phyloP scores from a whole-genome alignment of 75 land plant genomes.

The Pinus taeda region DNA sequence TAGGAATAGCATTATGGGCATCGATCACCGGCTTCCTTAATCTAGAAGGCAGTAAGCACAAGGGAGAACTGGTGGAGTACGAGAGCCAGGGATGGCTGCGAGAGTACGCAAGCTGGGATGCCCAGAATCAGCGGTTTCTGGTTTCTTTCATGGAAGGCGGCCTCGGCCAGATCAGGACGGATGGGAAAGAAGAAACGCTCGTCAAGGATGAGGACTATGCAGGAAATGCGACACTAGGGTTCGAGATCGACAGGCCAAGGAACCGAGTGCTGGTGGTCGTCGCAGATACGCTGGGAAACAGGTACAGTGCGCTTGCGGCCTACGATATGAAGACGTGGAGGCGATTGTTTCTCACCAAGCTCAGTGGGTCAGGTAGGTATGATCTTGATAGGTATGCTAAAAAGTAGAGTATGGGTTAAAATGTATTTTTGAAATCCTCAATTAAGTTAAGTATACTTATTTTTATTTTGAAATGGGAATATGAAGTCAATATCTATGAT shows the following conservation, averaged over 20 bases:
- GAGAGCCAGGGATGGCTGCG: constrained; percentile 50
- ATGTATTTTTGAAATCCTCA: too few relatives aligned
- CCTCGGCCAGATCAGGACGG: constrained; percentile 1
- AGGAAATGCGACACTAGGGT: constrained; percentile 56
- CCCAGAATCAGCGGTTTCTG: constrained; percentile 38
- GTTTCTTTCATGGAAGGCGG: constrained; percentile 56
- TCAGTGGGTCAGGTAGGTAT: constrained; percentile 41
- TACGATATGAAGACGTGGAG: constrained; percentile 62
- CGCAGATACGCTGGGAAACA: constrained; percentile 29
- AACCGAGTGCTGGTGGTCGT: constrained; percentile 46
- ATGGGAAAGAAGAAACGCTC: constrained; percentile 24
- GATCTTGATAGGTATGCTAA: too few relatives aligned
- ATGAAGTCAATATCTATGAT: too few relatives aligned
- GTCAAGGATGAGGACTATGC: constrained; percentile 34
- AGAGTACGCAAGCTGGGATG: constrained; percentile 73
- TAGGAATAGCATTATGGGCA: background rate
- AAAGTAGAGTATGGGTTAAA: background rate
- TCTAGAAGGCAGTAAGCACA: background rate
- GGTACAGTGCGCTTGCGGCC: constrained; percentile 50
- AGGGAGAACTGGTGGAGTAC: constrained; percentile 21
- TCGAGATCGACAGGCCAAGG: constrained; percentile 52
- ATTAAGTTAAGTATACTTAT: too few relatives aligned
- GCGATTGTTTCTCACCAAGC: constrained; percentile 49
- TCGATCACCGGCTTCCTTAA: background rate
- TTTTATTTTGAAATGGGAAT: too few relatives aligned